phyloP scores from a whole-genome alignment of 1,284 basidiomycete species.

The Cerrena zonata region DNA sequence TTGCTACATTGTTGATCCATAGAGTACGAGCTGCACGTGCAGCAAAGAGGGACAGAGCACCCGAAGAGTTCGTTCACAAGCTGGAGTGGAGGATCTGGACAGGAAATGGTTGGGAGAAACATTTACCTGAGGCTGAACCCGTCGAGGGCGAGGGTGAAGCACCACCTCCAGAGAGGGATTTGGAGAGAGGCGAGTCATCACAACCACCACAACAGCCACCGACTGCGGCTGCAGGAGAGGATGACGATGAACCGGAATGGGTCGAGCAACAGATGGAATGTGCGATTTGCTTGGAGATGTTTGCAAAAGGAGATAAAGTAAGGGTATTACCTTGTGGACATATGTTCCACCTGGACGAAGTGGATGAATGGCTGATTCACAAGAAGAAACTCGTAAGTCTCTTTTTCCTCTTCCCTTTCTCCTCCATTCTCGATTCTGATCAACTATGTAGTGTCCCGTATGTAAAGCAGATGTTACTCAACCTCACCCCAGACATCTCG shows the following conservation, averaged over 20 bases:
- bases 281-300: slow-evolving; percentile 84
- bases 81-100: slow-evolving; percentile 80
- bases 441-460: slow-evolving; percentile 64
- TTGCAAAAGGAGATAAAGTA: slow-evolving; percentile 79
- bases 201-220: slow-evolving; percentile 4
- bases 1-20: slow-evolving; percentile 75
- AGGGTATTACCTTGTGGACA: slow-evolving; percentile 87
- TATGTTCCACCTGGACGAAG: slow-evolving; percentile 80
- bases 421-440: neutral
- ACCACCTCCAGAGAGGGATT: slow-evolving; percentile 27
- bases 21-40: slow-evolving; percentile 71
- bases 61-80: slow-evolving; percentile 67
- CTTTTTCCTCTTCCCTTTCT: slow-evolving; percentile 7
- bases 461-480: slow-evolving; percentile 85
- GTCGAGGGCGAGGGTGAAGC: slow-evolving; percentile 3
- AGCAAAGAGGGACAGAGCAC: slow-evolving; percentile 74
- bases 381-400: slow-evolving; percentile 77
- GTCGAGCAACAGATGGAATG: slow-evolving; percentile 75
- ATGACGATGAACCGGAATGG: slow-evolving; percentile 51
- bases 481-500: slow-evolving; percentile 29
- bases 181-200: slow-evolving; percentile 20
- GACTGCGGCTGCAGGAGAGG: slow-evolving; percentile 8
- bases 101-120: slow-evolving; percentile 71
- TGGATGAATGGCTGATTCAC: slow-evolving; percentile 85
- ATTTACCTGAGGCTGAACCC: slow-evolving; percentile 28